These are phyloP conservation scores for Saccharum hybrid DNA, from an alignment of 202 grass and related monocot genomes.

Conservation along the genomic window DNA sequence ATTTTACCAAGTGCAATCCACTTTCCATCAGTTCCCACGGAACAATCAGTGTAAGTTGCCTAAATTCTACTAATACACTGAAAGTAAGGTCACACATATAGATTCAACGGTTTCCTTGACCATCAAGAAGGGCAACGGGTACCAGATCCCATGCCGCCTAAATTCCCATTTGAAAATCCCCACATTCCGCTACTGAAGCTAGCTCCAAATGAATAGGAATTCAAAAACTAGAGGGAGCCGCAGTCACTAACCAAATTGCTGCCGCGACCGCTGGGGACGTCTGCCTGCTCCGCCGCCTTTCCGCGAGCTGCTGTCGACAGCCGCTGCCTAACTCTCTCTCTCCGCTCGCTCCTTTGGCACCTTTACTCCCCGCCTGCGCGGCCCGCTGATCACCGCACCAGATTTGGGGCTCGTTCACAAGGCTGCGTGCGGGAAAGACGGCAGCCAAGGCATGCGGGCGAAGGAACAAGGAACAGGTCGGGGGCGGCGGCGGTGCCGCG, in stretches of 20 bases:
- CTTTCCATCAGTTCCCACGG: neutral
- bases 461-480: neutral
- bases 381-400: neutral
- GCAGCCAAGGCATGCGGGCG: neutral
- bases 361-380: neutral
- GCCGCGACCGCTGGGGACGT: neutral
- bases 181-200: neutral
- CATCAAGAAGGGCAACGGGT: neutral
- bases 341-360: neutral
- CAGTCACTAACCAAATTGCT: slow-evolving; percentile 19
- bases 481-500: neutral
- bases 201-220: neutral
- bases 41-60: neutral
- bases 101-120: neutral
- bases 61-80: neutral
- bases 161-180: neutral
- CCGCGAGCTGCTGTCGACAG: neutral
- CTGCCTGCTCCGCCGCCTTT: neutral
- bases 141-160: too few species aligned
- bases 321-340: neutral
- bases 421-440: neutral
- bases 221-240: neutral
- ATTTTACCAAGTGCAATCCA: neutral
- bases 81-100: neutral
- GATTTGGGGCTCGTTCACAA: neutral